Evolutionary conservation across 768 basidiomycete genomes (phyloP).

Genomic region (Cyclocybe aegerita): DNA sequence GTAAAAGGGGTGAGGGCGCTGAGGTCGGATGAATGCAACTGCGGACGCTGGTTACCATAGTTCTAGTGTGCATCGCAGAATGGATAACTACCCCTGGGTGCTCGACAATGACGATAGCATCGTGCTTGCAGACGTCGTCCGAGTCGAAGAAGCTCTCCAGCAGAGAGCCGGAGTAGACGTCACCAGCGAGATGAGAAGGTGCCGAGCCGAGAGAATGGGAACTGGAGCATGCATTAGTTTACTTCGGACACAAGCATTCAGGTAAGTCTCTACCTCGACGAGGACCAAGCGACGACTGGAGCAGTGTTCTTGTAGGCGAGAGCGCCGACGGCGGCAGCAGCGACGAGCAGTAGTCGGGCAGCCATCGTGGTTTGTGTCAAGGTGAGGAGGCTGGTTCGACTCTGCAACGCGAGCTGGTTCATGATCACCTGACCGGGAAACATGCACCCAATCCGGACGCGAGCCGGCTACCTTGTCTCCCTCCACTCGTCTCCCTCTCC

Average conservation of each 20-base stretch:
- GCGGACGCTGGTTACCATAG: slow-evolving; percentile 6
- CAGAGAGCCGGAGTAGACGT: slow-evolving; percentile 31
- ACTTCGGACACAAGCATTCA: neutral
- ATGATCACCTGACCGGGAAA: slow-evolving; percentile 21
- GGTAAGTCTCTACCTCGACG: slow-evolving; percentile 45
- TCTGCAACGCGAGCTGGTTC: slow-evolving; percentile 4
- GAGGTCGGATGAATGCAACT: slow-evolving; percentile 81
- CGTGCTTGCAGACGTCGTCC: slow-evolving; percentile 57
- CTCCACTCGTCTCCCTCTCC: neutral
- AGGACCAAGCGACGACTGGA: slow-evolving; percentile 74
- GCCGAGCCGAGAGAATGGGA: slow-evolving; percentile 47
- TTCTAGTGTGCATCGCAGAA: neutral
- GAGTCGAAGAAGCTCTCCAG: slow-evolving; percentile 43
- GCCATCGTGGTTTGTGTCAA: slow-evolving; percentile 36
- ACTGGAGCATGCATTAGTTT: slow-evolving; percentile 29
- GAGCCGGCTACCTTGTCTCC: neutral
- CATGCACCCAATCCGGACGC: slow-evolving; percentile 21
- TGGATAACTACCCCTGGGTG: slow-evolving; percentile 64
- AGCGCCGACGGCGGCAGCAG: slow-evolving; percentile 44
- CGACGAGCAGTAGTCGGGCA: slow-evolving; percentile 39
- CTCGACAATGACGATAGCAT: slow-evolving; percentile 66
- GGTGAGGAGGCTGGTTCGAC: slow-evolving; percentile 5
- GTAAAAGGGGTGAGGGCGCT: slow-evolving; percentile 50
- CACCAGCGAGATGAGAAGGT: slow-evolving; percentile 28
- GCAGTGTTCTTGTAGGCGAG: slow-evolving; percentile 61